Percentiles rank a stretch among this genome's conserved stretches.
Conservation (phyloP, 495 filamentous ascomycete genomes). For the Aspergillus coremiiformis region DNA sequence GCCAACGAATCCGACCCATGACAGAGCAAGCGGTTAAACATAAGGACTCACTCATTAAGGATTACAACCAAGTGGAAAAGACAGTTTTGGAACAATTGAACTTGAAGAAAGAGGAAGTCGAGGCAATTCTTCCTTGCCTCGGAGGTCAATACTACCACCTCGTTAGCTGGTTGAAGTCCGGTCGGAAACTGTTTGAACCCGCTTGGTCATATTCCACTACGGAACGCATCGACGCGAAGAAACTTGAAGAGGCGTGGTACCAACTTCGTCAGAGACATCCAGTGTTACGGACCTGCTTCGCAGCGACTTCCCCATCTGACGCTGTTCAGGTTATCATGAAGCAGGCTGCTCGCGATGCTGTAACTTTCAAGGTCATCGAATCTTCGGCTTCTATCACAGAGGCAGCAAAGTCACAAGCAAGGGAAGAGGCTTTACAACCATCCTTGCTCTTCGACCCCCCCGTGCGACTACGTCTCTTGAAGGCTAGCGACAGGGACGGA, state of each 20-base stretch:
- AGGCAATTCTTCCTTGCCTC: constrained; percentile 54
- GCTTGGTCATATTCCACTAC: constrained; percentile 48
- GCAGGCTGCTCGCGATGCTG: constrained; percentile 8
- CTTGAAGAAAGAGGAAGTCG: constrained; percentile 33
- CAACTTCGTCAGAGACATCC: constrained; percentile 43
- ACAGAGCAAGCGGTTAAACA: constrained; percentile 1
- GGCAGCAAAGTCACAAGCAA: constrained; percentile 13
- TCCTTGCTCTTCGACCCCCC: constrained; percentile 26
- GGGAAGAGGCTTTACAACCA: constrained; percentile 13
- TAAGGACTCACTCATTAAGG: constrained; percentile 10
- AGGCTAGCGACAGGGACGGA: constrained; percentile 17
- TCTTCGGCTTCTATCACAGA: constrained; percentile 6
- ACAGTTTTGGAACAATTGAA: constrained; percentile 29
- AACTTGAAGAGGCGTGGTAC: constrained; percentile 48
- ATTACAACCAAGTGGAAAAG: constrained; percentile 21
- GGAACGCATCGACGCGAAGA: constrained; percentile 25
- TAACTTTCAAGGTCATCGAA: constrained; percentile 20
- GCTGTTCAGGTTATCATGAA: constrained; percentile 32
- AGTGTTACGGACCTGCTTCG: constrained; percentile 57
- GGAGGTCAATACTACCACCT: constrained; percentile 68
- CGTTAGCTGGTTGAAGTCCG: constrained; percentile 57
- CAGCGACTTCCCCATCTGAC: constrained; percentile 33
- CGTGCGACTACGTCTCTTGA: constrained; percentile 19
- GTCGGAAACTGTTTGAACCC: constrained; percentile 53
- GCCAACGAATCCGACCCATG: constrained; percentile 16